These are phyloP conservation scores for Macrolepiota albuminosa DNA, from an alignment of 768 basidiomycete genomes.

Conservation along the genomic window DNA sequence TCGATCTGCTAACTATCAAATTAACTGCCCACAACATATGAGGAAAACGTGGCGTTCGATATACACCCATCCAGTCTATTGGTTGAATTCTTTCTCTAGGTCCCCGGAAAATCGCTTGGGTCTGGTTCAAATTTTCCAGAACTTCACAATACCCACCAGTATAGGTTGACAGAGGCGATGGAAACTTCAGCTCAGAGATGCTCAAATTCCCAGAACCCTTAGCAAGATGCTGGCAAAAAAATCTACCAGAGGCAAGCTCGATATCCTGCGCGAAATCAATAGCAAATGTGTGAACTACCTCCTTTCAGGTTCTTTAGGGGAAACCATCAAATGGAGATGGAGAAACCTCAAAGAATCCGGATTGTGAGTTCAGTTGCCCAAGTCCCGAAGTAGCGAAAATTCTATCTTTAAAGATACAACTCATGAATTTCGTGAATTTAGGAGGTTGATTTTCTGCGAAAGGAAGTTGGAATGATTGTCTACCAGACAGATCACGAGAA, in stretches of 20 bases:
- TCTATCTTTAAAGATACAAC: neutral
- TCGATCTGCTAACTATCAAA: neutral
- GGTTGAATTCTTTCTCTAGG: neutral
- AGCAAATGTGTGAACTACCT: neutral
- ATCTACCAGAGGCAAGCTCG: neutral
- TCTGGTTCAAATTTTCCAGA: neutral
- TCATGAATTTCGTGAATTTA: neutral
- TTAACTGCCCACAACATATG: neutral
- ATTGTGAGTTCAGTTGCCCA: neutral
- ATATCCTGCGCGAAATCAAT: neutral
- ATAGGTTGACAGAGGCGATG: neutral
- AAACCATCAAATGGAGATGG: neutral
- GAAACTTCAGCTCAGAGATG: neutral
- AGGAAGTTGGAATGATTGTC: too few species aligned
- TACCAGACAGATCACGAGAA: neutral
- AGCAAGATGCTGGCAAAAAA: too few species aligned
- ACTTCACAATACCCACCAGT: neutral
- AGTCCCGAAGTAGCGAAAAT: neutral
- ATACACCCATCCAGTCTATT: neutral
- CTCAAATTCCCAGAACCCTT: neutral
- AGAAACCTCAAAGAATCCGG: too few species aligned
- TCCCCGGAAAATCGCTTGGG: neutral
- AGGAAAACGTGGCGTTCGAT: neutral
- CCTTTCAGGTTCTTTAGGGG: neutral
- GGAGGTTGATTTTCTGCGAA: neutral